These are phyloP conservation scores for Neurospora sp. DNA, from an alignment of 495 filamentous ascomycete genomes.

Conservation along the genomic window DNA sequence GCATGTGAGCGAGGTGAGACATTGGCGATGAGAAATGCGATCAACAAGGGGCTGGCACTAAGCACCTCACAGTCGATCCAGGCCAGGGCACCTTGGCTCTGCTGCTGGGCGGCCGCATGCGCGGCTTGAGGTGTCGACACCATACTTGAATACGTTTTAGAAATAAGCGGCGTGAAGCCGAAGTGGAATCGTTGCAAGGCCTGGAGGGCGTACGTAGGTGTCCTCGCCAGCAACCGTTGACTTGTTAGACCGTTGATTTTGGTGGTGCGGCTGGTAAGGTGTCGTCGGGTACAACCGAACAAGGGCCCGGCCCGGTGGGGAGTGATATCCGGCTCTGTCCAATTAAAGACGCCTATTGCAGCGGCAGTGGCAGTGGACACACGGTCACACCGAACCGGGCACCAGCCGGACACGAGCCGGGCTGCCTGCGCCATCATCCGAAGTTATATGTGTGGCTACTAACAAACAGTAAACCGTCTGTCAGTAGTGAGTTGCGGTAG, in stretches of 20 bases:
- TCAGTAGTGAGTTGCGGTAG: background rate
- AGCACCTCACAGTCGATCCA: slow-evolving; percentile 86
- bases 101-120: background rate
- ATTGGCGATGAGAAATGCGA: background rate
- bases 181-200: background rate
- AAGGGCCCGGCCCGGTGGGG: background rate
- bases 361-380: background rate
- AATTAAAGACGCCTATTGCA: background rate
- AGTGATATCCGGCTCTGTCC: background rate
- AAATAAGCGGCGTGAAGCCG: background rate
- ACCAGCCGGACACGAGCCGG: background rate
- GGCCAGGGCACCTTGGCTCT: slow-evolving; percentile 46
- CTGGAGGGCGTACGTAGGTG: background rate
- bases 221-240: background rate
- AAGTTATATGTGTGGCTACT: background rate
- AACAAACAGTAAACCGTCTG: background rate
- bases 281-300: background rate
- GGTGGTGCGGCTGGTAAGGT: background rate
- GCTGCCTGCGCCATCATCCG: background rate
- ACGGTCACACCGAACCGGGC: background rate
- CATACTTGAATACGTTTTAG: background rate
- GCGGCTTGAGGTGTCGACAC: background rate
- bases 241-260: background rate
- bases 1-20: background rate
- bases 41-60: background rate